Percentiles rank a stretch among this genome's conserved stretches.
Evolutionary conservation across 2,329 filamentous ascomycete species (phyloP).

Genomic region (Aspergillus ochraceoroseus): DNA sequence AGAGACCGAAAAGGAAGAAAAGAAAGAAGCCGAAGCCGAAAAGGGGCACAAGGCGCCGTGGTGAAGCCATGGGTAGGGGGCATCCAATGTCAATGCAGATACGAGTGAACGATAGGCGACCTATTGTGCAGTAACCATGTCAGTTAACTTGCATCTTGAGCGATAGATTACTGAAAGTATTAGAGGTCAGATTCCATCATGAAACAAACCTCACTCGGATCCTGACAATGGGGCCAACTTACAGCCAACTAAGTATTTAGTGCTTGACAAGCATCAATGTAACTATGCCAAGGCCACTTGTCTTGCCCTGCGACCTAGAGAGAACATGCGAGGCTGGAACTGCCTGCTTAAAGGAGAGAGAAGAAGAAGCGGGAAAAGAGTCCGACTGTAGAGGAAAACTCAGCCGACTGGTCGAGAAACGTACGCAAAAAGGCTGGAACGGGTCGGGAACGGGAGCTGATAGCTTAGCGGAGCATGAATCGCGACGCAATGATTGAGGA

Average conservation of each 20-base stretch:
- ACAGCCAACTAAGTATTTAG: conserved; percentile 6
- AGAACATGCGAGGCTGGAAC: conserved; percentile 1
- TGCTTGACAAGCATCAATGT: conserved; percentile 2
- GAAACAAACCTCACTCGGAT: too few species aligned
- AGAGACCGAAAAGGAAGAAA: conserved; percentile 29
- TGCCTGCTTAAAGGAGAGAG: conserved; percentile 2
- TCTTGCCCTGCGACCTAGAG: conserved; percentile 5
- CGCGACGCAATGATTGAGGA: conserved; percentile 10
- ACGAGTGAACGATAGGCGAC: conserved; percentile 6
- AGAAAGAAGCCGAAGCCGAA: conserved; percentile 33
- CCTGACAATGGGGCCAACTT: conserved; percentile 7
- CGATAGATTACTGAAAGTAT: not conserved
- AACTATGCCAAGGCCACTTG: conserved; percentile 5
- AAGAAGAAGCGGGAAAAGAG: conserved; percentile 1
- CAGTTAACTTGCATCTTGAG: conserved; percentile 1
- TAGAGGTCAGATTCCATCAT: too few species aligned
- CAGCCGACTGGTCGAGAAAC: conserved; percentile 1
- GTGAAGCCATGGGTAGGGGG: conserved; percentile 31
- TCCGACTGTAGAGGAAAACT: conserved; percentile 2
- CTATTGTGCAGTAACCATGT: not conserved
- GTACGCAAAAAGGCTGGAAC: conserved; percentile 15
- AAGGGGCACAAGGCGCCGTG: conserved; percentile 31
- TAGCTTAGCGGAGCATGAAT: conserved; percentile 3
- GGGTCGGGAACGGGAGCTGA: conserved; percentile 15
- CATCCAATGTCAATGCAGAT: conserved; percentile 12